Evolutionary conservation across 2,329 filamentous ascomycete genomes (phyloP).

Genomic region (Elsinoe arachidis): DNA sequence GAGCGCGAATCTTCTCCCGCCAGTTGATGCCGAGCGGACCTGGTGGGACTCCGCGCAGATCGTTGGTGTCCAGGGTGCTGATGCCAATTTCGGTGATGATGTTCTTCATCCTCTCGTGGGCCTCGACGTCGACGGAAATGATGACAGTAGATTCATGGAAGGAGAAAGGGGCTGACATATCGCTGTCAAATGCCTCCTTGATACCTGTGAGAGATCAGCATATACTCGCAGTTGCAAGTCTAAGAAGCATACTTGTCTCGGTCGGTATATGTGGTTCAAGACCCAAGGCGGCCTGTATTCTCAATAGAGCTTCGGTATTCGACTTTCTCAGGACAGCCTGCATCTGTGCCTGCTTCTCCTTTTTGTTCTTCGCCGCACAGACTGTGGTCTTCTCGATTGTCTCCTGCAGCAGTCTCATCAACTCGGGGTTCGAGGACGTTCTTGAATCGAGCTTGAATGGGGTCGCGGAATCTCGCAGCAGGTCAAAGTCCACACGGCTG

Average conservation of each 20-base stretch:
- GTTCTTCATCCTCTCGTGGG: constrained; percentile 58
- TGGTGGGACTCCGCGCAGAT: constrained; percentile 48
- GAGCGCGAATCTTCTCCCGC: constrained; percentile 56
- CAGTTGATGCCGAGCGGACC: constrained; percentile 57
- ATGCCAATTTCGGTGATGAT: constrained; percentile 80
- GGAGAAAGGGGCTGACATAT: constrained; percentile 13
- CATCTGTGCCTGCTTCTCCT: constrained; percentile 35
- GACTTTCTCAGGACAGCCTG: background rate
- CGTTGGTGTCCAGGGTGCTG: constrained; percentile 64
- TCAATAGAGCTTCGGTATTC: constrained; percentile 30
- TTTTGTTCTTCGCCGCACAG: constrained; percentile 43
- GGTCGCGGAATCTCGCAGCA: constrained; percentile 19
- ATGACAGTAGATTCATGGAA: constrained; percentile 52
- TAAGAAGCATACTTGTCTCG: background rate
- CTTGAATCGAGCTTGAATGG: background rate
- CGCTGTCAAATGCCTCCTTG: background rate
- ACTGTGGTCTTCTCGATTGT: constrained; percentile 45
- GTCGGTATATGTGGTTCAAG: constrained; percentile 33
- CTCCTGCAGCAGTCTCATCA: constrained; percentile 42
- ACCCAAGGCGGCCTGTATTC: constrained; percentile 38
- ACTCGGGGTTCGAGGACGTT: constrained; percentile 23
- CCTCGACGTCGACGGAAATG: constrained; percentile 74
- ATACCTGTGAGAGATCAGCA: background rate
- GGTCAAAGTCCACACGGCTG: constrained; percentile 38
- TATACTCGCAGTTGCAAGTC: background rate